phyloP scores from a whole-genome alignment of 495 filamentous ascomycete species.

The Penicillium crystallinum region DNA sequence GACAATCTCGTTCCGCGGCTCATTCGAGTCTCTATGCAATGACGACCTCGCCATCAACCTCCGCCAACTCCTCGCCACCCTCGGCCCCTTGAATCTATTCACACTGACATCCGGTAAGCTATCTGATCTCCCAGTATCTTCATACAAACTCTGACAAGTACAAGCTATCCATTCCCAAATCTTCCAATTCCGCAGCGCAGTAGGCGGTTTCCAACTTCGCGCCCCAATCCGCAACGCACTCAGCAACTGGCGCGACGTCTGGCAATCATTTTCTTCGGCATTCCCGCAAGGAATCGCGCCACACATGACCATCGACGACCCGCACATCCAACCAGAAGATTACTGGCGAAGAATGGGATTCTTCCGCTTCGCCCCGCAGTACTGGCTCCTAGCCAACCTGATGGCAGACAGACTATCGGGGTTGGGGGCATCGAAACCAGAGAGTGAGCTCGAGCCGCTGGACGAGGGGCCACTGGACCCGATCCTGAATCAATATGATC shows the following conservation, averaged over 20 bases:
- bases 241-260: constrained; percentile 14
- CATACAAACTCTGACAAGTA: background rate
- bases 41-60: background rate
- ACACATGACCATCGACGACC: constrained; percentile 12
- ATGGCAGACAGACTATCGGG: constrained; percentile 14
- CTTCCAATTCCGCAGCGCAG: constrained; percentile 23
- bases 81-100: constrained; percentile 20
- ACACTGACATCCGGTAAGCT: constrained; percentile 13
- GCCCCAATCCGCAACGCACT: constrained; percentile 12
- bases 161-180: constrained; percentile 18
- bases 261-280: constrained; percentile 10
- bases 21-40: constrained; percentile 11
- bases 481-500: constrained; percentile 21
- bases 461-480: constrained; percentile 16
- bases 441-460: constrained; percentile 3
- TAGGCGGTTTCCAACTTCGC: constrained; percentile 8
- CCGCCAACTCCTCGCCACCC: constrained; percentile 2
- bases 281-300: background rate
- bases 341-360: constrained; percentile 22
- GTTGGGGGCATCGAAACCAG: background rate
- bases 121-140: background rate
- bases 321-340: background rate
- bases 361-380: constrained; percentile 14
- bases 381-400: constrained; percentile 19
- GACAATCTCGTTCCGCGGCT: constrained; percentile 11